Evolutionary conservation across 2,329 filamentous ascomycete genomes (phyloP).

Genomic region (Cordyceps militaris): DNA sequence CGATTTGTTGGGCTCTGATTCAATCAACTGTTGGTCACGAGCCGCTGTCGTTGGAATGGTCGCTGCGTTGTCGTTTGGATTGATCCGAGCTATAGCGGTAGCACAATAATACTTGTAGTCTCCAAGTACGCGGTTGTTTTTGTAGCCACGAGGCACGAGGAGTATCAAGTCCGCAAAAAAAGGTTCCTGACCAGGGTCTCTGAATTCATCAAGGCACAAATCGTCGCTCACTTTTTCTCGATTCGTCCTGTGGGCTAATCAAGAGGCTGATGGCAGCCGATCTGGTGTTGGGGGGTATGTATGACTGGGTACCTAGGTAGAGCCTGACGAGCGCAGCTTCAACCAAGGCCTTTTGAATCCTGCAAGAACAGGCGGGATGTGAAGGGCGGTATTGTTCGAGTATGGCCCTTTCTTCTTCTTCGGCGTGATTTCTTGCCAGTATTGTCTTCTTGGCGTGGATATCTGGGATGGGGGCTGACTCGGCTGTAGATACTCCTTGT

Average conservation of each 20-base stretch:
- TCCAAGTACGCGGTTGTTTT: too few relatives aligned
- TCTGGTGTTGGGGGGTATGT: too few relatives aligned
- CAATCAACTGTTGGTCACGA: not conserved
- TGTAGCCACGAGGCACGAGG: too few relatives aligned
- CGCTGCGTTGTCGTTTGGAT: too few relatives aligned
- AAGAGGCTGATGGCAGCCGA: too few relatives aligned
- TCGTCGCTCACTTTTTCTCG: not conserved
- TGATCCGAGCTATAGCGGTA: not conserved
- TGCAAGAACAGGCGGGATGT: not conserved
- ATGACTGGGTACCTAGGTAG: too few relatives aligned
- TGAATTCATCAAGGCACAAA: not conserved
- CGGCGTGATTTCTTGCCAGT: too few relatives aligned
- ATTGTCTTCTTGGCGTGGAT: not conserved
- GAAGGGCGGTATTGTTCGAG: too few relatives aligned
- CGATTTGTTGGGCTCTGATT: not conserved
- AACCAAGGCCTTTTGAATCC: not conserved
- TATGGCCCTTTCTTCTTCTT: not conserved
- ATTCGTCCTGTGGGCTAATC: not conserved
- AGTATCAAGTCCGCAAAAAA: too few relatives aligned
- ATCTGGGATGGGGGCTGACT: not conserved
- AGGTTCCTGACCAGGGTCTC: not conserved
- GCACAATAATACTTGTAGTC: too few relatives aligned
- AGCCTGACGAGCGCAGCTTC: too few relatives aligned
- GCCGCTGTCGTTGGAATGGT: too few relatives aligned
- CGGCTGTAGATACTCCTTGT: conserved; percentile 1